Percentiles rank a stretch among this genome's conserved stretches.
These are phyloP conservation scores for Betula pendula DNA, from an alignment of 306 rosid species.

Conservation along the genomic window DNA sequence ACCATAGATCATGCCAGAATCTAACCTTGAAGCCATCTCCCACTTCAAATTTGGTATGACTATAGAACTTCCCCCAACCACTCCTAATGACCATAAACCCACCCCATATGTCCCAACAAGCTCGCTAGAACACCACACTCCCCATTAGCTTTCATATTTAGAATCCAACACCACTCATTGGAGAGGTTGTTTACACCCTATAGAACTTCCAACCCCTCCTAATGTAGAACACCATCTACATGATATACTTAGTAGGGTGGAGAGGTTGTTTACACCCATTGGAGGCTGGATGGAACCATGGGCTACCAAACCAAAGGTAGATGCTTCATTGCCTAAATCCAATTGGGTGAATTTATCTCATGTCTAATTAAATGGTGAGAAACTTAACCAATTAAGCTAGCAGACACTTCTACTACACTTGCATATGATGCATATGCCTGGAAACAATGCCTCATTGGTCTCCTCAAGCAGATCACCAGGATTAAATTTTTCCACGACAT, in stretches of 20 bases:
- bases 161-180: too few species aligned
- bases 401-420: neutral
- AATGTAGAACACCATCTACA: too few species aligned
- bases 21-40: too few species aligned
- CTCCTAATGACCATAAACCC: too few species aligned
- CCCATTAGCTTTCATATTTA: too few species aligned
- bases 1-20: too few species aligned
- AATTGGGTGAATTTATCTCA: neutral
- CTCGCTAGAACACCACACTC: too few species aligned
- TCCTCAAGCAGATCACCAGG: neutral
- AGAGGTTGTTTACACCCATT: neutral
- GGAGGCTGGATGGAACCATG: neutral
- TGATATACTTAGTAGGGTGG: neutral
- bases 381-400: neutral
- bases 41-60: too few species aligned
- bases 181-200: too few species aligned
- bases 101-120: too few species aligned
- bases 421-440: neutral
- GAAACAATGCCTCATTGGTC: neutral
- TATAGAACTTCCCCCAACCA: too few species aligned
- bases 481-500: neutral
- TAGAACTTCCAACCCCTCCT: too few species aligned
- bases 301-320: neutral
- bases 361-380: neutral
- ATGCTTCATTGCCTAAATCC: neutral